Evolutionary conservation across 495 filamentous ascomycete genomes (phyloP), one percentile per base, ranked within the genome.

Genomic region (Lentithecium fluviatile): DNA sequence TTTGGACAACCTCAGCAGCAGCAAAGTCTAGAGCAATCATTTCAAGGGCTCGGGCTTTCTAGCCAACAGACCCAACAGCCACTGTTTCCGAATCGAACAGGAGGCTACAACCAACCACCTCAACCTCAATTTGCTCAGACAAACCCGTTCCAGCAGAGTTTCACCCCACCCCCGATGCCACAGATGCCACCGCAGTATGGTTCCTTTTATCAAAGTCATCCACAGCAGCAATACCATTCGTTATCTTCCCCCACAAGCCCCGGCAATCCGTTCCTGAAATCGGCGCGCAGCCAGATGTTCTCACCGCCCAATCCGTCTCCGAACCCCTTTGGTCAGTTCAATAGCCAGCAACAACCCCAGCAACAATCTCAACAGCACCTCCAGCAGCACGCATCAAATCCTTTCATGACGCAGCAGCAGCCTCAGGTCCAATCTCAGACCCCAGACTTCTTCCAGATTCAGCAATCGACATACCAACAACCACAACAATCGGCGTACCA

Each of bases 1-100:
- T 59, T 56, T 42, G 42, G 42, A 12, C 61, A 58, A 37, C 54
- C 58, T 24, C 60, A 57, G 29, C 60, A 51, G 40, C 61, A 64
- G 26, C 60, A 57, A 23, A 52, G n/a, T 17, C 65, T 90, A 20
- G 84, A 87, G 56, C 78, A 82, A 54, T 84, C 88, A 5, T 86
- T 93, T 69, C 86, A 90, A 71, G 83, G 82, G 58, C 76, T 93
- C 67, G 82, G 86, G n/a, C 74, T 93, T 17, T 81, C 85, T 1
- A 59, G 54, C 21, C 56, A 55, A 47, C 82, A 82, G 65, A 83
- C 54, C 11, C 82, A 82, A 63, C 84, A 85, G 63, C 83, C 86
- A 15, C 77, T 95, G 29, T 94, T 93, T 69, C 90, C 90, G 0
- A 83, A 95, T 73, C 85, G 87, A 21, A 95, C 90, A 6, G 92